phyloP scores from a whole-genome alignment of 2,329 filamentous ascomycete species.

The Tolypocladium guangdongense region DNA sequence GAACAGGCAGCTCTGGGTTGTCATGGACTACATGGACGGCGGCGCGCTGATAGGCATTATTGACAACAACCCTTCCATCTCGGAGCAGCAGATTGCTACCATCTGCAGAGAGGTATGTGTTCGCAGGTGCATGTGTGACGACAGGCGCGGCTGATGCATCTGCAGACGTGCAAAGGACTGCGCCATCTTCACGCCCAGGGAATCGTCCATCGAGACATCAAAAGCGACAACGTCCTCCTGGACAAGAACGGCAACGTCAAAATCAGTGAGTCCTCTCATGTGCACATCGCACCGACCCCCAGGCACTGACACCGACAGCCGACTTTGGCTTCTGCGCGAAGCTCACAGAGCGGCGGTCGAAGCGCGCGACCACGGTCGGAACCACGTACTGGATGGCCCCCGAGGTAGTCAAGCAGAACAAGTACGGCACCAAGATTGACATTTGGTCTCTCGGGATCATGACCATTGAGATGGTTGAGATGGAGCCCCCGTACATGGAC shows the following conservation, averaged over 20 bases:
- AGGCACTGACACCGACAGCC: constrained; percentile 39
- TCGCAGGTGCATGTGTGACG: no score
- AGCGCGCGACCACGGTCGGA: constrained; percentile 97
- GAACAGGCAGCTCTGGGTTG: constrained; percentile 93
- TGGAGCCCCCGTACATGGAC: constrained; percentile 93
- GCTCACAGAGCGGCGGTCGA: constrained; percentile 90
- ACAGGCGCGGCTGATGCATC: constrained; percentile 9
- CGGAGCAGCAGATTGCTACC: constrained; percentile 93
- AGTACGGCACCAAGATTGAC: constrained; percentile 96
- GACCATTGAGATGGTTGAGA: constrained; percentile 99
- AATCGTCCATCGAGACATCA: constrained; percentile 98
- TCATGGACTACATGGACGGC: constrained; percentile 99
- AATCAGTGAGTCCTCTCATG: constrained; percentile 52
- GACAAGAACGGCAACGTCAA: constrained; percentile 94
- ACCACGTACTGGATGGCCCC: constrained; percentile 99
- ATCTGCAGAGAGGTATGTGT: constrained; percentile 82
- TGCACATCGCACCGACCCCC: constrained; percentile 24
- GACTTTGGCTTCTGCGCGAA: constrained; percentile 99
- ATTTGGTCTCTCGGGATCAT: constrained; percentile 99
- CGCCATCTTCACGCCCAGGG: constrained; percentile 91
- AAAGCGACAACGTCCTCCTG: constrained; percentile 95
- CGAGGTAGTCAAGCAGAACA: constrained; percentile 98
- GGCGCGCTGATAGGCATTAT: constrained; percentile 96
- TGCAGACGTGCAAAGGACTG: constrained; percentile 83
- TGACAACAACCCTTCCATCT: constrained; percentile 90